Evolutionary conservation across 2,329 filamentous ascomycete genomes (phyloP).

Genomic region (Tolypocladium cylindrosporum): DNA sequence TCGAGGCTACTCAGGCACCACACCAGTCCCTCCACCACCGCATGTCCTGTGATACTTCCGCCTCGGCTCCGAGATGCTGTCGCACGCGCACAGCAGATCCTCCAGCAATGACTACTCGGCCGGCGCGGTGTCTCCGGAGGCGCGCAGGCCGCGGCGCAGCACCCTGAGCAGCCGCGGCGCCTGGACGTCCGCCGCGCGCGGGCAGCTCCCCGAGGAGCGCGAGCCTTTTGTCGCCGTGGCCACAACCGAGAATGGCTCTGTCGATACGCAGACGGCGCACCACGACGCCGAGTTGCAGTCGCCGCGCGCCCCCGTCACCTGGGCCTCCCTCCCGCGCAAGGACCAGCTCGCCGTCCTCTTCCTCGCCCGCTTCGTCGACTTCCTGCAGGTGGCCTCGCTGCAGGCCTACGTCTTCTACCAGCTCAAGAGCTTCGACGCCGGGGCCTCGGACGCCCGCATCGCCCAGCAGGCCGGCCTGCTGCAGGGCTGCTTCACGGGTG

Average conservation of each 20-base stretch:
- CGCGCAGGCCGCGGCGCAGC: background rate
- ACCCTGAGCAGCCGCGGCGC: background rate
- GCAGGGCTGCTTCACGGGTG: slow-evolving; percentile 68
- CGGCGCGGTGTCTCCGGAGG: background rate
- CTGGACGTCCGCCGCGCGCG: background rate
- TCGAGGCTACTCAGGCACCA: background rate
- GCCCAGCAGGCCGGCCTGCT: slow-evolving; percentile 69
- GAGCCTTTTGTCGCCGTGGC: background rate
- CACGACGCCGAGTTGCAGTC: background rate
- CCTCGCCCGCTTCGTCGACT: slow-evolving; percentile 70
- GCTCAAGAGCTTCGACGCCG: slow-evolving; percentile 62
- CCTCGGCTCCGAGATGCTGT: background rate
- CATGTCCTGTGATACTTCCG: background rate
- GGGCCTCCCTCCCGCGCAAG: slow-evolving; percentile 66
- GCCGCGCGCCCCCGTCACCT: slow-evolving; percentile 23
- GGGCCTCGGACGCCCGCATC: slow-evolving; percentile 51
- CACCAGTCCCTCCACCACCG: too few species aligned
- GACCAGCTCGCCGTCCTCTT: slow-evolving; percentile 69
- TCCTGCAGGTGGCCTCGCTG: slow-evolving; percentile 68
- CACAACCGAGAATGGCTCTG: background rate
- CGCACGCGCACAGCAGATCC: background rate
- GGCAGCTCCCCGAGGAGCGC: background rate
- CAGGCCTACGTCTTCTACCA: slow-evolving; percentile 81
- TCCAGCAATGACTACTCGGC: background rate
- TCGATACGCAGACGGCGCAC: background rate